A percentile compares a stretch with the other conserved stretches of the same genome.
Conservation (phyloP, 2,329 filamentous ascomycete genomes). For the Diplodia scrobiculata region DNA sequence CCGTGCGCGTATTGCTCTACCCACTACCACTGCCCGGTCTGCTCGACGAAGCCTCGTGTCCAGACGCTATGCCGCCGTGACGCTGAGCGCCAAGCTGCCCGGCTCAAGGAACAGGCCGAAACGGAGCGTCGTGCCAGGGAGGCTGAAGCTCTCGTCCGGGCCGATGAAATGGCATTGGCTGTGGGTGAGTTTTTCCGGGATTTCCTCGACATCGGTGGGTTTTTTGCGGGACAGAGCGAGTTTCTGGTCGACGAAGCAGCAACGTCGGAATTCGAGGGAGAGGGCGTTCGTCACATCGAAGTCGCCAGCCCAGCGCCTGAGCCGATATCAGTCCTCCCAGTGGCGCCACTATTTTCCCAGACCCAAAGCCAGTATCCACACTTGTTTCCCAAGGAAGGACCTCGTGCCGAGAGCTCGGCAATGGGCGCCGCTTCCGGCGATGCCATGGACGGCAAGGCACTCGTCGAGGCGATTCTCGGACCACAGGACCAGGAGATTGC, state of each 20-base stretch:
- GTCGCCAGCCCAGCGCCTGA: conserved; percentile 1
- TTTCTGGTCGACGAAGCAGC: not conserved
- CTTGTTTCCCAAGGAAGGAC: conserved; percentile 16
- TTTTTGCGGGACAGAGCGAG: not conserved
- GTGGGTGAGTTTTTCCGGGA: conserved; percentile 27
- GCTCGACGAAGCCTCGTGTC: conserved; percentile 40
- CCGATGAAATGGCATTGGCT: conserved; percentile 21
- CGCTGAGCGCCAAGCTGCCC: conserved; percentile 19
- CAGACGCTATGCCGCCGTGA: conserved; percentile 38
- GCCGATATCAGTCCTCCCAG: not conserved
- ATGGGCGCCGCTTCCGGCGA: conserved; percentile 26
- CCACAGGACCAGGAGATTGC: conserved; percentile 3
- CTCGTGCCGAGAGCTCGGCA: conserved; percentile 21
- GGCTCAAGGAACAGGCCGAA: conserved; percentile 21
- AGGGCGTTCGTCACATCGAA: conserved; percentile 15
- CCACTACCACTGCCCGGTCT: conserved; percentile 46
- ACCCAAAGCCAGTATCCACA: conserved; percentile 11
- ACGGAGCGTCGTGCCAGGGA: conserved; percentile 11
- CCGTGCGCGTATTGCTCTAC: conserved; percentile 45
- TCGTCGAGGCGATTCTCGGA: not conserved
- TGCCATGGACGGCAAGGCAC: conserved; percentile 8
- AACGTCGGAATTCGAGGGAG: conserved; percentile 12
- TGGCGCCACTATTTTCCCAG: not conserved
- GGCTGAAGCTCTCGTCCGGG: conserved; percentile 14
- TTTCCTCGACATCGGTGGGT: conserved; percentile 1